Percentiles rank a stretch among this genome's conserved stretches.
Conservation (phyloP, 176 grass and related monocot genomes). For the Carex kokanica region DNA sequence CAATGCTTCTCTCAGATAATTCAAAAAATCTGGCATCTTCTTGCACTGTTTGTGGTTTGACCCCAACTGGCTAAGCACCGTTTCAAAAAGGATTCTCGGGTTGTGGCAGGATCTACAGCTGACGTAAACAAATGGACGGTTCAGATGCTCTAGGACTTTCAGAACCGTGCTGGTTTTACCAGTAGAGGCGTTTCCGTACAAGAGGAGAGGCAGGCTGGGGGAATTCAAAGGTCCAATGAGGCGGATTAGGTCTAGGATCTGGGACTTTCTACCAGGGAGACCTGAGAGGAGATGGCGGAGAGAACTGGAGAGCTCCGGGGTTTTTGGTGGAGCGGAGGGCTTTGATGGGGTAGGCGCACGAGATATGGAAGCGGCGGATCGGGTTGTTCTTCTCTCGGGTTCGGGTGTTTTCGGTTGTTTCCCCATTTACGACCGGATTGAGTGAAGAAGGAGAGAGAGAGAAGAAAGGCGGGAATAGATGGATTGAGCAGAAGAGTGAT, state of each 20-base stretch:
- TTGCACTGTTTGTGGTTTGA: conserved; percentile 46
- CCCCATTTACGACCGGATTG: conserved; percentile 6
- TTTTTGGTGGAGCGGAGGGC: conserved; percentile 15
- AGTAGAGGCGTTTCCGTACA: conserved; percentile 58
- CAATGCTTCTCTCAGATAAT: conserved; percentile 55
- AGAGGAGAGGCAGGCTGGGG: conserved; percentile 48
- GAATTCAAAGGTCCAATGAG: conserved; percentile 52
- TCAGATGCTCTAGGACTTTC: conserved; percentile 47
- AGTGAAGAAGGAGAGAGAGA: conserved; percentile 32
- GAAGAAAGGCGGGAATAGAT: conserved; percentile 7
- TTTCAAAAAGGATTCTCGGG: conserved; percentile 37
- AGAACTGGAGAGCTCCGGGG: conserved; percentile 11
- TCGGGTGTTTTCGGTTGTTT: conserved; percentile 1
- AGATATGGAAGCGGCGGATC: conserved; percentile 26
- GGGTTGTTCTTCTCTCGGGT: conserved; percentile 42
- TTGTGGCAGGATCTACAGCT: conserved; percentile 58
- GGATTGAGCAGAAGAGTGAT: background rate
- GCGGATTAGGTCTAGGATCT: conserved; percentile 61
- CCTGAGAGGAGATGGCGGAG: conserved; percentile 7
- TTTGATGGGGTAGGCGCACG: conserved; percentile 20
- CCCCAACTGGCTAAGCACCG: conserved; percentile 33
- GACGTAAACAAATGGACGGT: conserved; percentile 46
- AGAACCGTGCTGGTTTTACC: conserved; percentile 76
- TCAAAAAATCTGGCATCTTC: conserved; percentile 66
- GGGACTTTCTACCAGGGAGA: conserved; percentile 44